Percentiles rank a stretch among this genome's conserved stretches.
phyloP scores from a whole-genome alignment of 306 rosid genomes.

The Benincasa hispida region DNA sequence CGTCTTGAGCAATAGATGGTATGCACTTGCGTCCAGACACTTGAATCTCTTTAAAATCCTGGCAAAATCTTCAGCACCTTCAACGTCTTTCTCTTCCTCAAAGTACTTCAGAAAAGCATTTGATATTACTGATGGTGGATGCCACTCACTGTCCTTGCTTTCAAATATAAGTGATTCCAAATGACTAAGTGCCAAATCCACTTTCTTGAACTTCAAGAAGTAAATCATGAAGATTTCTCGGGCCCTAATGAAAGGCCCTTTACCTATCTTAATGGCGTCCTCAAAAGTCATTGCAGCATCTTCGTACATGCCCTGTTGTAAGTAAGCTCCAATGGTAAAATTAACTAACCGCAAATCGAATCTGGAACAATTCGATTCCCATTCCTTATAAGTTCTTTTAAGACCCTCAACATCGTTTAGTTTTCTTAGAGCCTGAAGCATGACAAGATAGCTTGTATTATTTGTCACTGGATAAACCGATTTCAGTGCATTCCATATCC shows the following conservation, averaged over 20 bases:
- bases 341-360: conserved; percentile 45
- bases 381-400: conserved; percentile 41
- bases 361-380: conserved; percentile 44
- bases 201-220: conserved; percentile 29
- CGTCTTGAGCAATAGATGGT: conserved; percentile 33
- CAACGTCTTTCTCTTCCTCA: conserved; percentile 42
- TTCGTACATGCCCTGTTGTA: conserved; percentile 34
- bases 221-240: conserved; percentile 45
- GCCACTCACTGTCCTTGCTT: conserved; percentile 25
- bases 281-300: conserved; percentile 48
- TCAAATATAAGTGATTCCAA: conserved; percentile 38
- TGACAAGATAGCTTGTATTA: conserved; percentile 42
- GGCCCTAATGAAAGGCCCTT: conserved; percentile 38
- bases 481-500: conserved; percentile 53
- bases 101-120: conserved; percentile 49
- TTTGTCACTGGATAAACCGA: conserved; percentile 30
- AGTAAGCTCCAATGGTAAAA: conserved; percentile 36
- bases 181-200: conserved; percentile 43
- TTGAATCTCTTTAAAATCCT: conserved; percentile 40
- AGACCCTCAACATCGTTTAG: conserved; percentile 53
- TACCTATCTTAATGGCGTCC: conserved; percentile 31
- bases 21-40: conserved; percentile 21
- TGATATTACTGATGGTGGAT: conserved; percentile 24
- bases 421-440: conserved; percentile 60
- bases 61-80: conserved; percentile 41